Base-by-base conservation (phyloP, 257 asterid genomes). In the Thymus quinquecostatus region DNA sequence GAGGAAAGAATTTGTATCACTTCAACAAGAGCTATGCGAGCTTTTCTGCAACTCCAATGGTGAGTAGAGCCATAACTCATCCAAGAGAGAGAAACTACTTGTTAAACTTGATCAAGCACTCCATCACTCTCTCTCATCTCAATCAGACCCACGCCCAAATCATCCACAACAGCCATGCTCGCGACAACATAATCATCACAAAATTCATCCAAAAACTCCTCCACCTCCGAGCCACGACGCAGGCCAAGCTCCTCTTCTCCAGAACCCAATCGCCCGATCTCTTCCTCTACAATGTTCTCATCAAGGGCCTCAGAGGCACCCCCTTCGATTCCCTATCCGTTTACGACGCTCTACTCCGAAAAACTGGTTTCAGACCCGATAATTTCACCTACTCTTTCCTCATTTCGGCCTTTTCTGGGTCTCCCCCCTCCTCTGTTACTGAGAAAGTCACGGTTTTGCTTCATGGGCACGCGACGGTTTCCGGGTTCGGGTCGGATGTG, bases 281-380 rank as follows among this genome's bases (percentile, higher is more conserved):
- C 14, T 91, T 93, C 81, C 89, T 91, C 62, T 87, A 86, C 82
- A 93, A 91, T 85, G 96, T 86, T 47, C 87, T 89, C 77, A 86
- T 91, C 50, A 78, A 88, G 58, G 99, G 97, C 63, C 88, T 34
- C 72, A 81, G 79, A 68, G 79, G 67, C 36, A 79, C 55, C 61
- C 96, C 92, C 1, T 30, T 76, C 48, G 87, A 85, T 53, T 84
- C 96, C 29, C 68, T 94, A 5, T 66, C 73, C 11, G 59, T 87
- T 1, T 91, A 85, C 86, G 63, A 55, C 14, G 76, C 70, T 58
- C 71, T 94, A 27, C 87, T 87, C 6, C n/a, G 70, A 3, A 75
- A 74, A 66, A 68, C 87, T 43, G 51, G 45, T 4, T 83, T 91
- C 40, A 79, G 40, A 32, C 97, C 97, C 3, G 96, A 94, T 82